phyloP scores from a whole-genome alignment of 495 filamentous ascomycete genomes.

The Aspergillus funiculosus region DNA sequence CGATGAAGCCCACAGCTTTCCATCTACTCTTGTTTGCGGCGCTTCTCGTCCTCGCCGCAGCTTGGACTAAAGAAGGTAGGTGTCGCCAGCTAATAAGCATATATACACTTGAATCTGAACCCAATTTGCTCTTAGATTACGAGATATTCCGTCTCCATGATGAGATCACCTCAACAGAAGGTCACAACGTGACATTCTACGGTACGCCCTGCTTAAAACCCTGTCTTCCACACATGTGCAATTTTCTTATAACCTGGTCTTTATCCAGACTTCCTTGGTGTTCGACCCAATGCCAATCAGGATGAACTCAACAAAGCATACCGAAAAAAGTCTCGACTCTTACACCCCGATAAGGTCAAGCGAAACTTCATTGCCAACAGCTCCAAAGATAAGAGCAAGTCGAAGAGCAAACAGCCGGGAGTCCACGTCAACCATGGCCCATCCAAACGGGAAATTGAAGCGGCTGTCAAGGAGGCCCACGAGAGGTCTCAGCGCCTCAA shows the following conservation, averaged over 20 bases:
- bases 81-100: constrained; percentile 12
- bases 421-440: constrained; percentile 67
- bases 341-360: constrained; percentile 95
- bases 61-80: constrained; percentile 81
- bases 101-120: background rate
- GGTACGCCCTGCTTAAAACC: constrained; percentile 30
- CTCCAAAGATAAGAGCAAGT: constrained; percentile 53
- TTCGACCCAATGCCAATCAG: constrained; percentile 64
- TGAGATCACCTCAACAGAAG: constrained; percentile 73
- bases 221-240: background rate
- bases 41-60: constrained; percentile 57
- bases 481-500: constrained; percentile 77
- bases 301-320: constrained; percentile 93
- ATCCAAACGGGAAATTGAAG: constrained; percentile 62
- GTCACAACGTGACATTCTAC: constrained; percentile 84
- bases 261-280: constrained; percentile 76
- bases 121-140: constrained; percentile 56
- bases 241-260: too few relatives aligned
- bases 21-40: constrained; percentile 32
- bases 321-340: constrained; percentile 69
- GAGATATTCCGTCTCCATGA: constrained; percentile 95
- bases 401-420: constrained; percentile 51
- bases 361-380: constrained; percentile 71
- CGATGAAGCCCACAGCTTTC: constrained; percentile 35
- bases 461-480: constrained; percentile 68